Base-by-base conservation (phyloP, 75 land plant species). In the Pinus albicaulis region DNA sequence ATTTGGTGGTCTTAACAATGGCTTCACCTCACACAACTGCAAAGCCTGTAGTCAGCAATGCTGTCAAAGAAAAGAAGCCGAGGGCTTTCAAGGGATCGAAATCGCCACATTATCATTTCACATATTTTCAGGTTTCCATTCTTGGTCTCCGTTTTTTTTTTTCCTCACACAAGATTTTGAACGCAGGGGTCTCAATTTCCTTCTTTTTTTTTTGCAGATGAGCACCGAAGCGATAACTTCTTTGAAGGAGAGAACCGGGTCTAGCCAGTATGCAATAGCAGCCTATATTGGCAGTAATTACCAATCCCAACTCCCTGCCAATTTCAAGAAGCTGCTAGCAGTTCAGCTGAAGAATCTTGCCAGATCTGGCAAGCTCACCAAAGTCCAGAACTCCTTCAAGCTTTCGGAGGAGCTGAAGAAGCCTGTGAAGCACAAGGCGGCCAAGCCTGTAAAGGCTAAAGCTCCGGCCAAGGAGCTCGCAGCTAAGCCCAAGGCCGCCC, bases 311-410 rank as follows among this genome's bases (percentile, higher is more conserved):
- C 82, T 94, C 20, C 91, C 92, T 3, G 41, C 91, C 11, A 94
- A 90, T 71, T 94, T 89, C 83, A 85, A 76, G 86, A 94, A 92
- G 90, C 76, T 88, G 15, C 72, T 94, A 44, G 61, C 85, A 7
- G 26, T 80, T 57, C 91, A 90, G 62, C 72, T 94, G 73, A 84
- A 85, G 85, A 92, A 90, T 72, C 76, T 90, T 57, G 86, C 85
- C 59, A 77, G 81, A 26, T 19, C 77, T 4, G 92, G 85, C 4
- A 92, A 90, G 86, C 82, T 94, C 31, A 81, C 80, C 53, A 94
- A 92, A 88, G 89, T 94, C 19, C 92, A 92, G 81, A 66, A 64
- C 72, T 94, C 98, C 38, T 94, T 76, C 85, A 94, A 94, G 86
- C 71, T 94, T 38, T 80, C 93, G 4, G 73, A 89, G 16, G 19